Base-by-base conservation (phyloP, 768 basidiomycete genomes). In the Kwoniella botswanensis region DNA sequence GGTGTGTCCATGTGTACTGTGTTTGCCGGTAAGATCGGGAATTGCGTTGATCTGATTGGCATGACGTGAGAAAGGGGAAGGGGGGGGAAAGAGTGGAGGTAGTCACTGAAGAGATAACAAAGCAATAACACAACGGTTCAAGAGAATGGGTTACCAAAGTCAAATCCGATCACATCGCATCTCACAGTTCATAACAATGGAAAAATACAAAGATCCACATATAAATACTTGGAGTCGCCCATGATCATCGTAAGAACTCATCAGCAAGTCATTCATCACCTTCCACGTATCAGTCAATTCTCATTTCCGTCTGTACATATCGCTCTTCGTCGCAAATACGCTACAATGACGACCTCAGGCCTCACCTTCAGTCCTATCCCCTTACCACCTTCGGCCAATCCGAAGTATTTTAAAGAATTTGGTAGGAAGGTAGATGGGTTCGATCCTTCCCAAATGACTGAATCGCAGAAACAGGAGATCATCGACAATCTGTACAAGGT, bases 401-500 rank as follows among this genome's bases (percentile, higher is more conserved):
- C 89, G 5, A 84, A 87, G 50, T 88, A 88, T 82, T 90, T 94
- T 80, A 76, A 83, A 46, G 85, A 89, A 68, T 93, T 94, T 83
- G 93, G 93, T 1, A 86, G 90, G 41, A 87, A 91, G 79, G 92
- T 94, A 53, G 88, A 87, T 74, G 92, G 91, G 12, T 86, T 92
- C 59, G 84, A 91, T 76, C 92, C 92, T 0, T 73, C 70, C 12
- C 84, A 84, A 12, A 86, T 93, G 57, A 85, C 87, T 5, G 85
- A 88, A 17, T 87, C 87, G 54, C 84, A 91, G 80, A 90, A 92
- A 81, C 83, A 87, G 52, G 88, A 92, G 83, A 86, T 95, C 72
- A 85, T 88, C 73, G 84, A 90, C 29, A 88, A 90, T 11, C 85
- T 94, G 70, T 94, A 94, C 86, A 89, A 90, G 87, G 92, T 92